A percentile compares a stretch with the other conserved stretches of the same genome.
phyloP scores from a whole-genome alignment of 78 protist genomes.

The Dictyostelium firmibasis region DNA sequence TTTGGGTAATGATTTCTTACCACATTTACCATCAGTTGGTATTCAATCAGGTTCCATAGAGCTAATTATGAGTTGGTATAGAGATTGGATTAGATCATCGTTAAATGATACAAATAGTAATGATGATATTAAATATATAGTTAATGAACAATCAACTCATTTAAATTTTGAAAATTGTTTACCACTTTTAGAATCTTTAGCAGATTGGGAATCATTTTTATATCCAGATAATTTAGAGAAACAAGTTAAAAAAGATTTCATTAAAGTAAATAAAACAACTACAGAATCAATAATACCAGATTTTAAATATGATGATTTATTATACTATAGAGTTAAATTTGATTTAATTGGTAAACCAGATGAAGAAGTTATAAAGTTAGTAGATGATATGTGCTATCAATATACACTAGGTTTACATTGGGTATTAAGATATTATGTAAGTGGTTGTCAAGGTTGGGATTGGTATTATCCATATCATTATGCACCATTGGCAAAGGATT shows the following conservation, averaged over 20 bases:
- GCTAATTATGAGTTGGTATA: conserved; percentile 82
- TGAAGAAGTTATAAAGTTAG: not conserved
- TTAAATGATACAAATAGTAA: not conserved
- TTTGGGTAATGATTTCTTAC: conserved; percentile 99
- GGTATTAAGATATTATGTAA: conserved; percentile 97
- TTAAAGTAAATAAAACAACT: not conserved
- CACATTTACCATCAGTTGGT: conserved; percentile 96
- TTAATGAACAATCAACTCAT: not conserved
- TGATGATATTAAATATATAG: not conserved
- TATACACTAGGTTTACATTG: conserved; percentile 95
- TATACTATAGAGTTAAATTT: conserved; percentile 39
- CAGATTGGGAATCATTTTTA: conserved; percentile 14
- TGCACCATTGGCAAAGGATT: conserved; percentile 92
- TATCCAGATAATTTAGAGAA: conserved; percentile 51
- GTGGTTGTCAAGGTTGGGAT: conserved; percentile 96
- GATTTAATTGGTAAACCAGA: not conserved
- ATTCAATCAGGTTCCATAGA: conserved; percentile 94
- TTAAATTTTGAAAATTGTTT: not conserved
- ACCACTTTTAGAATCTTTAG: not conserved
- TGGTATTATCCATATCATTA: conserved; percentile 99
- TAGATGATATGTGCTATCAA: not conserved
- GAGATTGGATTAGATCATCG: not conserved
- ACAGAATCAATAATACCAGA: not conserved
- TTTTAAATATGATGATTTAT: not conserved
- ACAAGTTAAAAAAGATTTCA: not conserved